Conservation (phyloP, 257 asterid species). For the Solanum bulbocastanum region DNA sequence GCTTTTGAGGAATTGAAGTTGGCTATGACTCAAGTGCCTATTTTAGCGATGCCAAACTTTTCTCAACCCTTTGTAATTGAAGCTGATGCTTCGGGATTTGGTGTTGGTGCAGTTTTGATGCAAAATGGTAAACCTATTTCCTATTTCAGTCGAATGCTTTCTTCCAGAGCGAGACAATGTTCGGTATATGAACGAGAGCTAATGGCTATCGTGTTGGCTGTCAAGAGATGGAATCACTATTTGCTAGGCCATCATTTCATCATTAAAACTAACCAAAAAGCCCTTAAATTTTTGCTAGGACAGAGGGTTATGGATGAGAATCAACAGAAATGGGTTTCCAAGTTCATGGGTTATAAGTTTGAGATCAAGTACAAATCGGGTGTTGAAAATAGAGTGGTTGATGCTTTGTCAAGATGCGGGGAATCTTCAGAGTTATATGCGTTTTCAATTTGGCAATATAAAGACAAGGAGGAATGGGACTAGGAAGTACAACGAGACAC, state of each 20-base stretch:
- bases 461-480: neutral
- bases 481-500: neutral
- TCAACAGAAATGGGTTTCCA: no score
- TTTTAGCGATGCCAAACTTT: neutral
- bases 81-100: neutral
- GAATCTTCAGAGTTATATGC: neutral
- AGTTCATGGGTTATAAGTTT: no score
- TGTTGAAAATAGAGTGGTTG: neutral
- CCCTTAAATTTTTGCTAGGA: neutral
- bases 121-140: no score
- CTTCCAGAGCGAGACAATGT: neutral
- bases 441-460: neutral
- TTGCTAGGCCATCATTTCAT: neutral
- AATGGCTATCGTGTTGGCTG: neutral
- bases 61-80: neutral
- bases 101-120: no score
- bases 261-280: neutral
- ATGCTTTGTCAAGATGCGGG: neutral
- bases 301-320: neutral
- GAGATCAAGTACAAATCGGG: neutral
- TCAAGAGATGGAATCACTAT: neutral
- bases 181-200: neutral
- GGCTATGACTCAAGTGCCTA: no score
- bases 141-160: no score
- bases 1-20: neutral